A percentile compares a stretch with the other conserved stretches of the same genome.
These are phyloP conservation scores for Oryza coarctata DNA, from an alignment of 176 grass and related monocot genomes.

Conservation along the genomic window DNA sequence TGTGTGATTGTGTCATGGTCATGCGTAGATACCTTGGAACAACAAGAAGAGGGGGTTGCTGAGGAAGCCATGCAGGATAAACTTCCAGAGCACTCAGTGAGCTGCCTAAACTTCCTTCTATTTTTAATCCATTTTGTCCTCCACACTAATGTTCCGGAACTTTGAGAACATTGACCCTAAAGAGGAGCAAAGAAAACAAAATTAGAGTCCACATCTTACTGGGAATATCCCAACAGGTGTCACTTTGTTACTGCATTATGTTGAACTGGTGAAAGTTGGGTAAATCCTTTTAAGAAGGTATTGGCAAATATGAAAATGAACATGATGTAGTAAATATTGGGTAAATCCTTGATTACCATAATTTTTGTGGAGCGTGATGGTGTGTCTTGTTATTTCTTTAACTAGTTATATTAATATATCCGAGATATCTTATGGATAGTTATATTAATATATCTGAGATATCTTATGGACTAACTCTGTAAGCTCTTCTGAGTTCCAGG, in stretches of 20 bases:
- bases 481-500: constrained; percentile 48
- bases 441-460: constrained; percentile 1
- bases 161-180: background rate
- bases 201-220: background rate
- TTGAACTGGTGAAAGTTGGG: background rate
- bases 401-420: constrained; percentile 16
- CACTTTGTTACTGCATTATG: background rate
- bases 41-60: constrained; percentile 35
- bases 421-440: constrained; percentile 32
- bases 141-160: background rate
- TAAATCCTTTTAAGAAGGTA: background rate
- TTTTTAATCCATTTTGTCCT: background rate
- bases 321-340: constrained; percentile 1
- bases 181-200: background rate
- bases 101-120: background rate
- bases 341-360: constrained; percentile 19
- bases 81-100: constrained; percentile 51
- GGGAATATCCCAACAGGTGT: background rate
- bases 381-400: constrained; percentile 1
- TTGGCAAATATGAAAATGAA: constrained; percentile 7
- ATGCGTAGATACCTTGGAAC: constrained; percentile 34
- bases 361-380: constrained; percentile 3
- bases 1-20: constrained; percentile 5
- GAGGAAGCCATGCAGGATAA: constrained; percentile 47
- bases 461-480: constrained; percentile 25